Evolutionary conservation across 2,329 filamentous ascomycete species (phyloP).

Genomic region (Colletotrichum aenigma): DNA sequence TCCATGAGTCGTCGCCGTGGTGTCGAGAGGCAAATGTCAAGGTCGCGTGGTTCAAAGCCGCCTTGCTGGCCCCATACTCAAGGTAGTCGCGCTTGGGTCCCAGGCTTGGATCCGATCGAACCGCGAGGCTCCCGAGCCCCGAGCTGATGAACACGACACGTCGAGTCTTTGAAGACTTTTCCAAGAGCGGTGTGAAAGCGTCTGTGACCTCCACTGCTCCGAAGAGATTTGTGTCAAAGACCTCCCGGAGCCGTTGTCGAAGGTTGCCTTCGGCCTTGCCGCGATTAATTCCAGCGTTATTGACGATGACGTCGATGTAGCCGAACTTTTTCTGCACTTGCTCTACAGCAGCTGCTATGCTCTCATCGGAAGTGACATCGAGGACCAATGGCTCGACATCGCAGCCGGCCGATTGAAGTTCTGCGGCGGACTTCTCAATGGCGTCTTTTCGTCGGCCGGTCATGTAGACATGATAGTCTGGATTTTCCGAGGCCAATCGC

Average conservation of each 20-base stretch:
- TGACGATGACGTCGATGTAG: slow-evolving; percentile 63
- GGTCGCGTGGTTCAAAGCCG: slow-evolving; percentile 7
- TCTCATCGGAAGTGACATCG: slow-evolving; percentile 57
- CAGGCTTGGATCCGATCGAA: not conserved
- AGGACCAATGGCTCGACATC: slow-evolving; percentile 41
- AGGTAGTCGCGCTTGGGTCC: not conserved
- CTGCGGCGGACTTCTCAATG: not conserved
- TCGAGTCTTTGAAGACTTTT: slow-evolving; percentile 13
- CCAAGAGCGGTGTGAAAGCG: slow-evolving; percentile 38
- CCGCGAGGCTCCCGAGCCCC: not conserved
- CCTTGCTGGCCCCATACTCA: slow-evolving; percentile 13
- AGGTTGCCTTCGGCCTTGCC: slow-evolving; percentile 57
- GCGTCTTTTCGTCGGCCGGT: slow-evolving; percentile 5
- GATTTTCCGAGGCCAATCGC: not conserved
- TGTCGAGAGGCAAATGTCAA: not conserved
- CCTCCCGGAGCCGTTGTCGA: slow-evolving; percentile 50
- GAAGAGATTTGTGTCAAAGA: slow-evolving; percentile 66
- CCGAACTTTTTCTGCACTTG: slow-evolving; percentile 51
- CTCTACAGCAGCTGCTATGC: slow-evolving; percentile 35
- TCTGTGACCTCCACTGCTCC: slow-evolving; percentile 59
- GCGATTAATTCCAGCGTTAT: slow-evolving; percentile 62
- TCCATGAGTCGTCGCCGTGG: not conserved
- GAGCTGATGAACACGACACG: slow-evolving; percentile 10
- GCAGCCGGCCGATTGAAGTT: not conserved
- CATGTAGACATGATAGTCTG: slow-evolving; percentile 6